phyloP scores from a whole-genome alignment of 1,139 yeast species.

The Candida sp. region DNA sequence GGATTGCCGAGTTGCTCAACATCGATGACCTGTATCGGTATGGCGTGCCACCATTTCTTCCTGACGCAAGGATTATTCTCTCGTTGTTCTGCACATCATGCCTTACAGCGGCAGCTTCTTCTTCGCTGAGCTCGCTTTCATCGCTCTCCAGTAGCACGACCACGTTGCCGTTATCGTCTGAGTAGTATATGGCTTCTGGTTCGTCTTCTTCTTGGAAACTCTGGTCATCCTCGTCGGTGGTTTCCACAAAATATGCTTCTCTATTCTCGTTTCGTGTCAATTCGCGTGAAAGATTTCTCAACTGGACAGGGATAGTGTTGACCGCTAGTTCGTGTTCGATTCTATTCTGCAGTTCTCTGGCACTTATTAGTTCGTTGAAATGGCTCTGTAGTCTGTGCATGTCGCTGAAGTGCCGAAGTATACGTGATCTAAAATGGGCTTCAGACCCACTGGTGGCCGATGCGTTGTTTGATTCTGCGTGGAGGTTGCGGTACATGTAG shows the following conservation, averaged over 20 bases:
- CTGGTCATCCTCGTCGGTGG: slow-evolving; percentile 17
- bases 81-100: slow-evolving; percentile 23
- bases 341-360: slow-evolving; percentile 8
- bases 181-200: slow-evolving; percentile 6
- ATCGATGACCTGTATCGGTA: slow-evolving; percentile 3
- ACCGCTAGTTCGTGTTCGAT: slow-evolving; percentile 7
- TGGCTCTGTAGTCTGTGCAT: slow-evolving; percentile 14
- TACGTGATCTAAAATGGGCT: slow-evolving; percentile 13
- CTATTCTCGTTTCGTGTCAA: slow-evolving; percentile 9
- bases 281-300: slow-evolving; percentile 15
- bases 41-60: slow-evolving; percentile 18
- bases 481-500: slow-evolving; percentile 13
- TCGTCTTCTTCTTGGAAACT: slow-evolving; percentile 15
- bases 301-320: slow-evolving; percentile 14
- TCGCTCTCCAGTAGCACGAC: slow-evolving; percentile 8
- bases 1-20: slow-evolving; percentile 10
- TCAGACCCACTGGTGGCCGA: slow-evolving; percentile 8
- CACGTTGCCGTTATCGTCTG: slow-evolving; percentile 8
- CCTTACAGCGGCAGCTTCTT: slow-evolving; percentile 16
- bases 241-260: slow-evolving; percentile 12
- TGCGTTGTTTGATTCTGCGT: slow-evolving; percentile 1
- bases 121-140: slow-evolving; percentile 9
- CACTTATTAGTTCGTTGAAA: slow-evolving; percentile 12
- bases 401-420: slow-evolving; percentile 14
- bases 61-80: slow-evolving; percentile 30